Percentiles rank a stretch among this genome's conserved stretches.
phyloP scores from a whole-genome alignment of 2,329 filamentous ascomycete genomes.

The Akanthomyces dipterigenus region DNA sequence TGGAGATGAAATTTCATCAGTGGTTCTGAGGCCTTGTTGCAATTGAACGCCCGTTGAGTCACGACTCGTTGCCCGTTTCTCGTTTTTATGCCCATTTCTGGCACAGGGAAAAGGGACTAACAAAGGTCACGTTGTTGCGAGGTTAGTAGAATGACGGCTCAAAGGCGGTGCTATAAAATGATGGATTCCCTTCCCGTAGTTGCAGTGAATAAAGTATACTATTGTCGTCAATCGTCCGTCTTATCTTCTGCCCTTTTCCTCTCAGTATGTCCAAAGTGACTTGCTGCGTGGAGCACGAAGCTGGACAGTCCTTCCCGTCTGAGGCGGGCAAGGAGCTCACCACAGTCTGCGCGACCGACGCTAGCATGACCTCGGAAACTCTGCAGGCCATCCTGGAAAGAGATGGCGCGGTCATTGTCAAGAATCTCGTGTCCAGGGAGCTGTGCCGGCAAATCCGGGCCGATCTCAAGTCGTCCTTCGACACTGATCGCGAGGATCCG shows the following conservation, averaged over 20 bases:
- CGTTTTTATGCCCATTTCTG: neutral
- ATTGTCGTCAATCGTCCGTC: neutral
- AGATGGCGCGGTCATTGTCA: conserved; percentile 31
- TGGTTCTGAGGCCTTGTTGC: neutral
- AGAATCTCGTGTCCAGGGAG: conserved; percentile 26
- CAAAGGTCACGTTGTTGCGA: neutral
- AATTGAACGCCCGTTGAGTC: too few relatives aligned
- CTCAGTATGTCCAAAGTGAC: neutral
- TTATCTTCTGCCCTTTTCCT: neutral
- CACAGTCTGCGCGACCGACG: conserved; percentile 17
- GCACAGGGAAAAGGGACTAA: neutral
- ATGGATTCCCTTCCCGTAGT: too few relatives aligned
- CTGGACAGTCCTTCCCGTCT: conserved; percentile 15
- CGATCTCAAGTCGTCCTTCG: conserved; percentile 32
- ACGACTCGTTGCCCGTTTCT: neutral
- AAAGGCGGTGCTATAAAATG: neutral
- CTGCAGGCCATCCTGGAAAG: conserved; percentile 20
- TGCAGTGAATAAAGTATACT: too few relatives aligned
- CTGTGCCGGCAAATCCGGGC: conserved; percentile 28
- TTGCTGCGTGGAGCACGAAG: conserved; percentile 5
- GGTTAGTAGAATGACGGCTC: neutral
- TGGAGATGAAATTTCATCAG: neutral
- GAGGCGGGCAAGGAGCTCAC: conserved; percentile 18
- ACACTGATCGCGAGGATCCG: conserved; percentile 28
- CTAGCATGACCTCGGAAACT: conserved; percentile 15